A percentile compares a stretch with the other conserved stretches of the same genome.
Conservation (phyloP, 768 basidiomycete species). For the Russula sp. region DNA sequence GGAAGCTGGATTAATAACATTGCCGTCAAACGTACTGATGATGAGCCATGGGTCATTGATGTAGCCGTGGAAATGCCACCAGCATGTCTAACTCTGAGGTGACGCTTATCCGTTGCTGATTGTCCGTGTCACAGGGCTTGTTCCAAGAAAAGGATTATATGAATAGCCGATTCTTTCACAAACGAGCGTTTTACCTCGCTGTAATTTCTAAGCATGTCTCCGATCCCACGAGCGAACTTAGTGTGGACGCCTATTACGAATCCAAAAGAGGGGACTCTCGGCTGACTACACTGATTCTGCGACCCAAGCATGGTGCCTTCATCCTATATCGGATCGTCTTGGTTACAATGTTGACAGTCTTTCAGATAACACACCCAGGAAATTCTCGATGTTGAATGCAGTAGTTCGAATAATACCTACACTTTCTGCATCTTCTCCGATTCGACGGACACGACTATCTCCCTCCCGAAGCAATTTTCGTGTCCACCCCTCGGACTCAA, state of each 20-base stretch:
- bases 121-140: conserved; percentile 40
- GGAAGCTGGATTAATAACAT: conserved; percentile 85
- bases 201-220: conserved; percentile 59
- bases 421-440: conserved; percentile 51
- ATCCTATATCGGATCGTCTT: not conserved
- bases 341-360: not conserved
- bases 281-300: conserved; percentile 55
- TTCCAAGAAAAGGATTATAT: conserved; percentile 96
- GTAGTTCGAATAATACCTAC: conserved; percentile 71
- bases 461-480: conserved; percentile 70
- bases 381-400: conserved; percentile 62
- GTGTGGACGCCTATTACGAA: conserved; percentile 55
- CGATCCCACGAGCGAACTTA: conserved; percentile 36
- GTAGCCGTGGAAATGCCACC: conserved; percentile 82
- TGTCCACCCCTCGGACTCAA: conserved; percentile 27
- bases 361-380: conserved; percentile 43
- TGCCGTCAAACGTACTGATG: conserved; percentile 64
- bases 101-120: not conserved
- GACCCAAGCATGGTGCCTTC: conserved; percentile 43
- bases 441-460: conserved; percentile 59
- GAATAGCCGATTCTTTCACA: conserved; percentile 85
- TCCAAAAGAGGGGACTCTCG: conserved; percentile 56
- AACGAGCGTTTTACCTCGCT: conserved; percentile 84
- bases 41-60: conserved; percentile 61
- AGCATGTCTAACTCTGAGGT: conserved; percentile 32